A percentile compares a stretch with the other conserved stretches of the same genome.
Evolutionary conservation across 1,284 basidiomycete species (phyloP).

Genomic region (Melanopsichium pennsylvanicum): DNA sequence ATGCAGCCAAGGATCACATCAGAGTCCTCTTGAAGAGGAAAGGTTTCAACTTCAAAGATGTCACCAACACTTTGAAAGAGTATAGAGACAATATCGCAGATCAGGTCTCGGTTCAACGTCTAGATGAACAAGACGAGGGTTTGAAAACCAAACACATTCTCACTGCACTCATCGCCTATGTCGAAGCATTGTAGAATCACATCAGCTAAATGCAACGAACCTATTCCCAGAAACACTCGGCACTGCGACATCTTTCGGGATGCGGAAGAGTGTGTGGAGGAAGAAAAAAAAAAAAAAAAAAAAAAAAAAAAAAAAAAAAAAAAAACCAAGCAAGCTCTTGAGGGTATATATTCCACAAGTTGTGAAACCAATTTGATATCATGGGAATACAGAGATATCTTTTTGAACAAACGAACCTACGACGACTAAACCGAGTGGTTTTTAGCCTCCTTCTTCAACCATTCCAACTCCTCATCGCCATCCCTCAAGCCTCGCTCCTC

Average conservation of each 20-base stretch:
- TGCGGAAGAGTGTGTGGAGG: too few species aligned
- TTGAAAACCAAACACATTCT: slow-evolving; percentile 47
- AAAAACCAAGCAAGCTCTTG: too few species aligned
- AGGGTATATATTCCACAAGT: too few species aligned
- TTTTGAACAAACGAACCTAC: too few species aligned
- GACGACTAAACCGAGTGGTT: too few species aligned
- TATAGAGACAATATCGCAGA: slow-evolving; percentile 55
- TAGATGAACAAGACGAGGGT: background rate
- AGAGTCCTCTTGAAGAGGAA: slow-evolving; percentile 29
- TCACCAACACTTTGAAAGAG: slow-evolving; percentile 41
- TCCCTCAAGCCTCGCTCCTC: slow-evolving; percentile 31
- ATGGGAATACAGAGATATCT: too few species aligned
- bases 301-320: too few species aligned
- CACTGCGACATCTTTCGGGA: too few species aligned
- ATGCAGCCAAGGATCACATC: slow-evolving; percentile 71
- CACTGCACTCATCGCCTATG: slow-evolving; percentile 48
- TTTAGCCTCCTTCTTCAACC: slow-evolving; percentile 18
- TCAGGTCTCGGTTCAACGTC: slow-evolving; percentile 22
- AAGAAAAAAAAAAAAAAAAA: too few species aligned
- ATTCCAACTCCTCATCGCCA: slow-evolving; percentile 36
- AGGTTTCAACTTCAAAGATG: slow-evolving; percentile 8
- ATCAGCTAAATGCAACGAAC: background rate
- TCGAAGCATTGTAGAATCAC: slow-evolving; percentile 28
- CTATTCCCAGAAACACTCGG: too few species aligned
- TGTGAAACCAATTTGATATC: too few species aligned